phyloP scores from a whole-genome alignment of 192 early-diverging fungal genomes.

The Obelidium mucronatum region DNA sequence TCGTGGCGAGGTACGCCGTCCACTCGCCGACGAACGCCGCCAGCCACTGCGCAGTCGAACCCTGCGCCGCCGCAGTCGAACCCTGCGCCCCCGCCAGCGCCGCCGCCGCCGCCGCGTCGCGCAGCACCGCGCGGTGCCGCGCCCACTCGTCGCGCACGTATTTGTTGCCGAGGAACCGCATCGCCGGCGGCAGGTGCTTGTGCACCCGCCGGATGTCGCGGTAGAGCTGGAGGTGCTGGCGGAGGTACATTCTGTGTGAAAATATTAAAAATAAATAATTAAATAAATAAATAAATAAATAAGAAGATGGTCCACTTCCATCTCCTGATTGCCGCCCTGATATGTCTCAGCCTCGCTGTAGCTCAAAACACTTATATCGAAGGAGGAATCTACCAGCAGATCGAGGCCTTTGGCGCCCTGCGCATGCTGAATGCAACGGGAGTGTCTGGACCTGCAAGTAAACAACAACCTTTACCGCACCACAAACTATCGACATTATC shows the following conservation, averaged over 20 bases:
- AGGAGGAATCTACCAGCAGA: slow-evolving; percentile 47
- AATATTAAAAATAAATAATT: too few species aligned
- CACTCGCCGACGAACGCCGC: slow-evolving; percentile 27
- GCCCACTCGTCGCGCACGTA: slow-evolving; percentile 36
- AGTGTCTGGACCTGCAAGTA: slow-evolving; percentile 68
- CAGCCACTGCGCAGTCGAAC: background rate
- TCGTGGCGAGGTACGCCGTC: slow-evolving; percentile 18
- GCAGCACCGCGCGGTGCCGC: slow-evolving; percentile 20
- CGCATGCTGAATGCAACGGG: slow-evolving; percentile 64
- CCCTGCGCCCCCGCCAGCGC: background rate
- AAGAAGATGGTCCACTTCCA: background rate
- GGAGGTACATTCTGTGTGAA: background rate
- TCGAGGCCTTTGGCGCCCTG: slow-evolving; percentile 58
- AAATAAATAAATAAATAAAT: background rate
- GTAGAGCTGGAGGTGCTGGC: slow-evolving; percentile 28
- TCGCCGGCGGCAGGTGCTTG: slow-evolving; percentile 29
- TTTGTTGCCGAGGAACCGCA: slow-evolving; percentile 41
- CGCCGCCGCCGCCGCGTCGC: background rate
- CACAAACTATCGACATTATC: too few species aligned
- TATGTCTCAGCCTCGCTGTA: background rate
- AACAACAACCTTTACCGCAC: slow-evolving; percentile 19
- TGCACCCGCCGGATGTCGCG: slow-evolving; percentile 30
- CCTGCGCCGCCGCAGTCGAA: background rate
- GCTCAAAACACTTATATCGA: slow-evolving; percentile 46
- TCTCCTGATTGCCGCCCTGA: background rate